Percentiles rank a stretch among this genome's conserved stretches.
phyloP scores from a whole-genome alignment of 2,329 filamentous ascomycete species.

The Fusarium siculi region DNA sequence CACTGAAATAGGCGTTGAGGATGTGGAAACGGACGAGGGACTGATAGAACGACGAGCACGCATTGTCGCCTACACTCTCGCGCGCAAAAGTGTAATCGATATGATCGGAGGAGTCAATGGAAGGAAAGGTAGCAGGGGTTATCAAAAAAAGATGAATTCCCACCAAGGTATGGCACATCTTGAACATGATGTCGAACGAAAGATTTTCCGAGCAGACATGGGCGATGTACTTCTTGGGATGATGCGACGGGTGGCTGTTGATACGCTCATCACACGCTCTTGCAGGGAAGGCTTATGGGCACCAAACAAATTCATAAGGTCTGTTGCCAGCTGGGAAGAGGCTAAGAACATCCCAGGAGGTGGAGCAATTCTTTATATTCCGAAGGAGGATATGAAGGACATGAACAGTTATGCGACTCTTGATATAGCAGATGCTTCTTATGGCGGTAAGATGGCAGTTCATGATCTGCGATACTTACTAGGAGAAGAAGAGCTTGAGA shows the following conservation, averaged over 20 bases:
- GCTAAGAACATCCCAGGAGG: constrained; percentile 52
- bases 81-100: constrained; percentile 47
- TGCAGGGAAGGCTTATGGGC: constrained; percentile 11
- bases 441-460: constrained; percentile 57
- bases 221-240: constrained; percentile 60
- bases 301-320: constrained; percentile 52
- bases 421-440: constrained; percentile 50
- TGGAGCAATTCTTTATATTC: constrained; percentile 59
- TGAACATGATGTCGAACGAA: not conserved
- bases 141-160: constrained; percentile 23
- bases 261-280: constrained; percentile 53
- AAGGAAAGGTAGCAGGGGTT: not conserved
- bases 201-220: constrained; percentile 64
- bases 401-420: constrained; percentile 58
- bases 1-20: not conserved
- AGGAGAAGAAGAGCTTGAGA: constrained; percentile 56
- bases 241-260: constrained; percentile 59
- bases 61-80: constrained; percentile 41
- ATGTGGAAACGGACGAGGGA: not conserved
- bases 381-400: constrained; percentile 30
- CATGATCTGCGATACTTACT: constrained; percentile 65
- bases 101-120: constrained; percentile 13
- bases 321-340: constrained; percentile 57
- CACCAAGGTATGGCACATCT: constrained; percentile 44
- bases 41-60: constrained; percentile 22